A percentile compares a stretch with the other conserved stretches of the same genome.
phyloP scores from a whole-genome alignment of 768 basidiomycete genomes.

The Cubamyces sp. region DNA sequence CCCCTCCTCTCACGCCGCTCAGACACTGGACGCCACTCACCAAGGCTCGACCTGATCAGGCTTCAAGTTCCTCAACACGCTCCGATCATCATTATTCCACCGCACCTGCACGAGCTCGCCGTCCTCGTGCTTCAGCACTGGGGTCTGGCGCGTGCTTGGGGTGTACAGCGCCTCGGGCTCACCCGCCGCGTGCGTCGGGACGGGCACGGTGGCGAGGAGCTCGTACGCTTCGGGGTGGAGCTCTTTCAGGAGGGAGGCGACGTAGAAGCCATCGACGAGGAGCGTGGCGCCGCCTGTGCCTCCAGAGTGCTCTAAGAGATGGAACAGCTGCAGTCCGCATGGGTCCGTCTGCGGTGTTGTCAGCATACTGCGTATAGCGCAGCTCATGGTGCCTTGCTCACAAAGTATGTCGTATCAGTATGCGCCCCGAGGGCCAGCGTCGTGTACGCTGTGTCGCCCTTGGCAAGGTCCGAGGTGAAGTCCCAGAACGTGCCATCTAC shows the following conservation, averaged over 20 bases:
- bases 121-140: constrained; percentile 74
- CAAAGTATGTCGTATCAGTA: constrained; percentile 77
- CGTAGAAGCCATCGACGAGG: constrained; percentile 96
- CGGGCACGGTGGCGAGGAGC: constrained; percentile 64
- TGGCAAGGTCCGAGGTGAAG: constrained; percentile 88
- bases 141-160: constrained; percentile 54
- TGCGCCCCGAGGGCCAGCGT: constrained; percentile 87
- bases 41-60: constrained; percentile 73
- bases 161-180: constrained; percentile 60
- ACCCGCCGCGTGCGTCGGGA: constrained; percentile 91
- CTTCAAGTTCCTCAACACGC: constrained; percentile 67
- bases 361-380: background rate
- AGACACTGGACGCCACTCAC: constrained; percentile 40
- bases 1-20: background rate
- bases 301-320: constrained; percentile 81
- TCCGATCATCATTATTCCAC: constrained; percentile 96
- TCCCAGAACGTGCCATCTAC: constrained; percentile 97
- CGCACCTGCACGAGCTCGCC: constrained; percentile 76
- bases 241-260: constrained; percentile 76
- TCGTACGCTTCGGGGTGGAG: constrained; percentile 72
- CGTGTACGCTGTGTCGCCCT: constrained; percentile 95
- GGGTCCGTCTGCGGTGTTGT: constrained; percentile 73
- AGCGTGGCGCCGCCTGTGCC: constrained; percentile 86
- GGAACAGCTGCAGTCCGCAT: constrained; percentile 94
- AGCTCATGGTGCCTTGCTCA: constrained; percentile 36